phyloP scores from a whole-genome alignment of 352 stramenopile genomes.

The Pythium grandisporangium region DNA sequence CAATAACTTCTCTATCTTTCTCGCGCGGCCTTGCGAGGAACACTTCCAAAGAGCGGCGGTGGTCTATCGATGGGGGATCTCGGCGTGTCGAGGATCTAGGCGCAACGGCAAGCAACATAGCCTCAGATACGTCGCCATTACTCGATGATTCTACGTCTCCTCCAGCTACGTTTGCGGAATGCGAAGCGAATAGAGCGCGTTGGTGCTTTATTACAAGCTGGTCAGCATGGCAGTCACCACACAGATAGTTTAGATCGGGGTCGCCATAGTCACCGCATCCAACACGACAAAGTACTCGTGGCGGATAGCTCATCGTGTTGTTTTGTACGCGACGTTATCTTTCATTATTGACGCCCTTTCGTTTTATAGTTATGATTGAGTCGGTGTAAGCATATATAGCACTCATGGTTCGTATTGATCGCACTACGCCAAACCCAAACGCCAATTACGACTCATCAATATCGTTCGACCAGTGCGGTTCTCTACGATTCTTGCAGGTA shows the following conservation, averaged over 20 bases:
- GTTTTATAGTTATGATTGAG: too few species aligned
- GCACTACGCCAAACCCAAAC: too few species aligned
- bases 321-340: too few species aligned
- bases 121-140: not conserved
- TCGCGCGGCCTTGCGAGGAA: slow-evolving; percentile 40
- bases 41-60: slow-evolving; percentile 38
- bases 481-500: slow-evolving; percentile 41
- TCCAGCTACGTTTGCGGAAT: slow-evolving; percentile 1
- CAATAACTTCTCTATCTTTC: slow-evolving; percentile 21
- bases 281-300: slow-evolving; percentile 33
- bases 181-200: slow-evolving; percentile 25
- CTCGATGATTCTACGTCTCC: not conserved
- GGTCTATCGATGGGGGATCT: slow-evolving; percentile 33
- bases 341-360: too few species aligned
- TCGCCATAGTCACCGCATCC: slow-evolving; percentile 54
- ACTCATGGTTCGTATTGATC: too few species aligned
- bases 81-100: slow-evolving; percentile 11
- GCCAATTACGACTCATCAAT: too few species aligned
- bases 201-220: slow-evolving; percentile 31
- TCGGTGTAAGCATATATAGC: not conserved
- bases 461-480: too few species aligned
- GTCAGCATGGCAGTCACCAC: slow-evolving; percentile 56
- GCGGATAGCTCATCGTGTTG: slow-evolving; percentile 47
- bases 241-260: slow-evolving; percentile 47
- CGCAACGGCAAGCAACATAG: not conserved